A percentile compares a stretch with the other conserved stretches of the same genome.
These are phyloP conservation scores for Pseudonitzschia delicatissima DNA, from an alignment of 108 stramenopile genomes.

Conservation along the genomic window DNA sequence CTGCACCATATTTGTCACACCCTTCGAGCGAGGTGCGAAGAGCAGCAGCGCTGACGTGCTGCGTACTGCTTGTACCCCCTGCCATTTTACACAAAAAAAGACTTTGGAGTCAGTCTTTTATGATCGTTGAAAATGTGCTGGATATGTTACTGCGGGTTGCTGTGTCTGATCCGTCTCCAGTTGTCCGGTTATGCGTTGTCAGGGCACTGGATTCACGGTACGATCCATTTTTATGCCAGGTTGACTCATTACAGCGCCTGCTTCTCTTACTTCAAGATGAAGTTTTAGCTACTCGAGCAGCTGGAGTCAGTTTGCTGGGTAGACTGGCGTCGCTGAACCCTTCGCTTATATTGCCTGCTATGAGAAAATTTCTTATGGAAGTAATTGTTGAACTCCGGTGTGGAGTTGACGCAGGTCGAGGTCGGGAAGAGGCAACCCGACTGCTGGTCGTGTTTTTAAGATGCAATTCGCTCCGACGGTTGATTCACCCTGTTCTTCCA, in stretches of 20 bases:
- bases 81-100: slow-evolving; percentile 32
- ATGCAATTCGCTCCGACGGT: slow-evolving; percentile 64
- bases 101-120: slow-evolving; percentile 50
- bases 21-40: slow-evolving; percentile 73
- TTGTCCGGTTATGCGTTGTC: slow-evolving; percentile 85
- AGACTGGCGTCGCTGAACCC: slow-evolving; percentile 85
- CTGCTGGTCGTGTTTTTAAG: slow-evolving; percentile 78
- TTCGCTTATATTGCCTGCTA: slow-evolving; percentile 73
- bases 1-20: slow-evolving; percentile 69
- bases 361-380: slow-evolving; percentile 69
- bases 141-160: slow-evolving; percentile 71
- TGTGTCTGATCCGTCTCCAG: slow-evolving; percentile 81
- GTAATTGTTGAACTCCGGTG: slow-evolving; percentile 77
- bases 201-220: slow-evolving; percentile 80
- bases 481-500: slow-evolving; percentile 72
- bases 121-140: slow-evolving; percentile 82
- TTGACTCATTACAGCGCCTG: slow-evolving; percentile 76
- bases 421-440: slow-evolving; percentile 74
- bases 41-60: slow-evolving; percentile 83
- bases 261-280: slow-evolving; percentile 91
- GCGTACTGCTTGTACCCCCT: slow-evolving; percentile 71
- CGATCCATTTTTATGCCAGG: slow-evolving; percentile 81
- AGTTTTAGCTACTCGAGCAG: slow-evolving; percentile 69
- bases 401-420: slow-evolving; percentile 65
- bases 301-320: slow-evolving; percentile 81